Percentiles rank a stretch among this genome's conserved stretches.
phyloP scores from a whole-genome alignment of 768 basidiomycete species.

The Lentinula edodes region DNA sequence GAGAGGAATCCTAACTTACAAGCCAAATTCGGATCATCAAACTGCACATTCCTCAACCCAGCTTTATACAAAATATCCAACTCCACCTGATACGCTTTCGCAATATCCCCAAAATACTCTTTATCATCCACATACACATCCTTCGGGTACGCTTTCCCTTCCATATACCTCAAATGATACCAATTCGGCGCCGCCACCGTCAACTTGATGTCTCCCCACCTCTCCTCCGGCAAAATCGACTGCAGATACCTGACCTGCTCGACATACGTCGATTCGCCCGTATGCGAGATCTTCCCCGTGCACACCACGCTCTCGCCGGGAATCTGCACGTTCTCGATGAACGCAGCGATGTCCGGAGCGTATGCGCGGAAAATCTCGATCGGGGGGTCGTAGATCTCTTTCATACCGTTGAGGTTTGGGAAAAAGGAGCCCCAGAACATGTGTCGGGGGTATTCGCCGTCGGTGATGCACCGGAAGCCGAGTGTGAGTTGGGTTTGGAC shows the following conservation, averaged over 20 bases:
- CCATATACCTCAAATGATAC: conserved; percentile 35
- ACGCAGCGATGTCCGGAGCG: conserved; percentile 1
- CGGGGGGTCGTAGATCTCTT: conserved; percentile 20
- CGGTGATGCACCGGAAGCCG: not conserved
- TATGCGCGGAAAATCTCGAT: conserved; percentile 2
- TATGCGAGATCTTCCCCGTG: conserved; percentile 1
- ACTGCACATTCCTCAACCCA: conserved; percentile 18
- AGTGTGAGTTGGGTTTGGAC: not conserved
- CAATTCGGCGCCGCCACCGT: conserved; percentile 42
- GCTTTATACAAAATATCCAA: conserved; percentile 37
- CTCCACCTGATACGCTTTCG: conserved; percentile 39
- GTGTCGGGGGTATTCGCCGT: conserved; percentile 2
- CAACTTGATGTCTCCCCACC: conserved; percentile 36
- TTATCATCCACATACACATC: conserved; percentile 36
- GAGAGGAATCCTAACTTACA: not conserved
- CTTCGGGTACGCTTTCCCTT: conserved; percentile 24
- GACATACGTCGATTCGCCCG: conserved; percentile 23
- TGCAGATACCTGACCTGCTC: conserved; percentile 36
- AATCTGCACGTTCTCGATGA: not conserved
- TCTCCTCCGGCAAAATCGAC: conserved; percentile 28
- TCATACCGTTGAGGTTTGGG: conserved; percentile 37
- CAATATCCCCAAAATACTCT: conserved; percentile 46
- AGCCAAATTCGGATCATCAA: conserved; percentile 3
- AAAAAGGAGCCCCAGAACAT: conserved; percentile 36
- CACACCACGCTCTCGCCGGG: conserved; percentile 5